phyloP scores from a whole-genome alignment of 2,329 filamentous ascomycete species.

The Chaetomium globosum region DNA sequence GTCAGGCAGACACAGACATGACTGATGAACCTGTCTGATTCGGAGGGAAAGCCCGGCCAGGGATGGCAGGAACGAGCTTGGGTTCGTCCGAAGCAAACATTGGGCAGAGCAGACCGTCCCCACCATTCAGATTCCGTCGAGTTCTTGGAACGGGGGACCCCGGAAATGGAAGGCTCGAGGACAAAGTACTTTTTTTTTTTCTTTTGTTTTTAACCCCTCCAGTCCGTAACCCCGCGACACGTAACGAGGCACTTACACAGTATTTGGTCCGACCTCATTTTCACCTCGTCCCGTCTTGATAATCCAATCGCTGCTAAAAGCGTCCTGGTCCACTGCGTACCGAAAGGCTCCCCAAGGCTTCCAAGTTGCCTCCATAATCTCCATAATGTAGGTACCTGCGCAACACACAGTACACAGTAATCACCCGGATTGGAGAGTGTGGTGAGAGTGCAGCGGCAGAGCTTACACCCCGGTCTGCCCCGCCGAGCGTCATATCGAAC shows the following conservation, averaged over 20 bases:
- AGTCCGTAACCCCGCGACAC: conserved; percentile 18
- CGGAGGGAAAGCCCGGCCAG: not conserved
- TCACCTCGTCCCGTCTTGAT: not conserved
- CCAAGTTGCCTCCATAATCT: not conserved
- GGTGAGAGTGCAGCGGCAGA: conserved; percentile 9
- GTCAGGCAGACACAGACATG: conserved; percentile 3
- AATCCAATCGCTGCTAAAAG: not conserved
- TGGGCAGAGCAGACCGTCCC: conserved; percentile 25
- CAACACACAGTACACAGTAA: not conserved
- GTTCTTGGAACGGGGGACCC: conserved; percentile 11
- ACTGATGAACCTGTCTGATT: too few relatives aligned
- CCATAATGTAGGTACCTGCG: not conserved
- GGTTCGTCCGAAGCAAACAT: conserved; percentile 19
- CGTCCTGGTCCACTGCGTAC: not conserved
- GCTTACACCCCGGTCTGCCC: conserved; percentile 20
- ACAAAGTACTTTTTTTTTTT: not conserved
- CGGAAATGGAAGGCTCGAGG: not conserved
- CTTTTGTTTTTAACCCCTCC: conserved; percentile 2
- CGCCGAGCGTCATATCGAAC: conserved; percentile 25
- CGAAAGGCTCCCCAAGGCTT: not conserved
- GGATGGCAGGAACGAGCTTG: not conserved
- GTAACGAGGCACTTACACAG: not conserved
- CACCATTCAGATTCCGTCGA: conserved; percentile 6
- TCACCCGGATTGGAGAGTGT: not conserved
- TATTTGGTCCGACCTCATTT: not conserved